These are phyloP conservation scores for Leptomonas pyrrhocoris DNA, from an alignment of 208 protist genomes.

Conservation along the genomic window DNA sequence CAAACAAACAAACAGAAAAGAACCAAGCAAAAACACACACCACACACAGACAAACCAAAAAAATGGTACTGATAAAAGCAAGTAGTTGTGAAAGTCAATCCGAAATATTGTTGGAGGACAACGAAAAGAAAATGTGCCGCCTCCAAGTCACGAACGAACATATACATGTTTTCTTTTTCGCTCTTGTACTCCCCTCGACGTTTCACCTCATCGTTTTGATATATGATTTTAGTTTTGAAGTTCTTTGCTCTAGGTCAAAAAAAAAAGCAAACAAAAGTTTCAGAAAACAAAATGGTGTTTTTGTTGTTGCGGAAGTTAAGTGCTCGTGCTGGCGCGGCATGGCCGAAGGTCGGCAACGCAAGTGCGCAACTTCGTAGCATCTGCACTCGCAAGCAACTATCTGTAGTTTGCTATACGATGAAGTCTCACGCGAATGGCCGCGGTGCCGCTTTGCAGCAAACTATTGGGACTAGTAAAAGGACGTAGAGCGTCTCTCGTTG, in stretches of 20 bases:
- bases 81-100: background rate
- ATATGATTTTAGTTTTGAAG: conserved; percentile 1
- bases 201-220: conserved; percentile 17
- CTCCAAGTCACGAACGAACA: background rate
- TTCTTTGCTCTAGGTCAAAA: conserved; percentile 15
- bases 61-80: background rate
- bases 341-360: no score
- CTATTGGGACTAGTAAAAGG: no score
- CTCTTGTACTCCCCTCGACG: conserved; percentile 2
- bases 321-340: background rate
- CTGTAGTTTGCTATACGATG: no score
- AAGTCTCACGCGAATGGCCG: no score
- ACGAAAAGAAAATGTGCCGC: background rate
- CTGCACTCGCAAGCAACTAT: no score
- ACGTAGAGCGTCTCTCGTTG: no score
- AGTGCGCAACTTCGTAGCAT: no score
- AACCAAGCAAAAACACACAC: conserved; percentile 8
- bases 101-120: background rate
- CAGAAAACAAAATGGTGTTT: background rate
- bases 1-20: no score
- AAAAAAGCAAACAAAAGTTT: background rate
- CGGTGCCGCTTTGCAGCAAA: no score
- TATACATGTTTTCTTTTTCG: conserved; percentile 8
- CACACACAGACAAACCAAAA: background rate
- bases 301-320: background rate